A percentile compares a stretch with the other conserved stretches of the same genome.
Evolutionary conservation across 805 yeast species (phyloP).

Genomic region (Ogataea ganodermae): DNA sequence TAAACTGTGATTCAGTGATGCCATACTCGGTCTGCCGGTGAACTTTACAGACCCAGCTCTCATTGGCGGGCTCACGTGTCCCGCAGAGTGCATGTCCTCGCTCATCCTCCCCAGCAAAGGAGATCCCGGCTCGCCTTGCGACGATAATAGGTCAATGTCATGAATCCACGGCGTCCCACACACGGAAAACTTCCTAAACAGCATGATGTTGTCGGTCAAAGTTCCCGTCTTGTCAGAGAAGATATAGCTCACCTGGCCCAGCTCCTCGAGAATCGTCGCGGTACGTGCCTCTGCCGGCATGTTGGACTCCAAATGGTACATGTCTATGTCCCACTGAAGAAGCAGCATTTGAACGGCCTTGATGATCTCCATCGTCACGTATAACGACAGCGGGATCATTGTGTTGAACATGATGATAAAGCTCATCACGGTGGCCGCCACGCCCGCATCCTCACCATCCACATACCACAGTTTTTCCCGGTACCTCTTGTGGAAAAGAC

Average conservation of each 20-base stretch:
- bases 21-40: conserved; percentile 61
- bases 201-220: conserved; percentile 90
- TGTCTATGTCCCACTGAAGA: conserved; percentile 88
- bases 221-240: conserved; percentile 98
- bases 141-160: conserved; percentile 53
- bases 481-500: conserved; percentile 46
- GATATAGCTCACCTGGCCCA: conserved; percentile 94
- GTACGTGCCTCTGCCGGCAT: conserved; percentile 96
- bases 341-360: conserved; percentile 82
- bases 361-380: conserved; percentile 95
- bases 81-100: conserved; percentile 7
- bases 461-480: conserved; percentile 71
- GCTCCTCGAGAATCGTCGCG: conserved; percentile 91
- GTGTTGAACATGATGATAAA: conserved; percentile 97
- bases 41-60: conserved; percentile 28
- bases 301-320: conserved; percentile 82
- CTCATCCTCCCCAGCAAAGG: conserved; percentile 1
- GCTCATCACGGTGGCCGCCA: conserved; percentile 90
- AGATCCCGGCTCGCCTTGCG: conserved; percentile 23
- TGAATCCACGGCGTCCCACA: conserved; percentile 92
- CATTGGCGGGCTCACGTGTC: not conserved
- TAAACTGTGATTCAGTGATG: conserved; percentile 37
- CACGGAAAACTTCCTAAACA: conserved; percentile 84
- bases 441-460: conserved; percentile 70
- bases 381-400: conserved; percentile 88